These are phyloP conservation scores for Ceratocystis ficicola DNA, from an alignment of 2,329 filamentous ascomycete species.

Conservation along the genomic window DNA sequence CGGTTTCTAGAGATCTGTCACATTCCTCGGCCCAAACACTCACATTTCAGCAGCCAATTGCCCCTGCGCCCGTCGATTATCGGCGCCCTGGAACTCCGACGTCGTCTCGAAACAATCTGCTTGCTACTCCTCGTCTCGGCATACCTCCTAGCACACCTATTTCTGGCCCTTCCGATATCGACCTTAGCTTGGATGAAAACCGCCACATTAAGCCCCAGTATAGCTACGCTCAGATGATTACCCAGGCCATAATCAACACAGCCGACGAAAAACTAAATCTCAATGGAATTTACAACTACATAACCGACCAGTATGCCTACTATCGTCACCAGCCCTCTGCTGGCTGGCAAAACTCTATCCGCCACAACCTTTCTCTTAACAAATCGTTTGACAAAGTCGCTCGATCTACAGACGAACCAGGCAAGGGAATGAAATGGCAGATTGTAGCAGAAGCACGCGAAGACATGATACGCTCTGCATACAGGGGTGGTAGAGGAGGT, in stretches of 20 bases:
- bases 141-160: conserved; percentile 19
- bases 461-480: conserved; percentile 69
- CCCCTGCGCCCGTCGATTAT: conserved; percentile 48
- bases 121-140: conserved; percentile 17
- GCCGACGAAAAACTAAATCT: conserved; percentile 80
- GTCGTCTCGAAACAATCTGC: conserved; percentile 24
- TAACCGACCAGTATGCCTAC: conserved; percentile 82
- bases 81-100: conserved; percentile 49
- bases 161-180: conserved; percentile 42
- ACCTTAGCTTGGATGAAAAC: conserved; percentile 70
- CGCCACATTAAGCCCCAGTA: conserved; percentile 90
- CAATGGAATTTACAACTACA: conserved; percentile 86
- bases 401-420: conserved; percentile 83
- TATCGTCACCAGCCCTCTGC: conserved; percentile 65
- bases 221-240: conserved; percentile 94
- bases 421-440: conserved; percentile 99
- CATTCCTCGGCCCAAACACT: conserved; percentile 21
- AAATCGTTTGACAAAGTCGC: conserved; percentile 91
- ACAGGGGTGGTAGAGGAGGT: conserved; percentile 48
- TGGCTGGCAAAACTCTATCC: conserved; percentile 98
- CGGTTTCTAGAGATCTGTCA: conserved; percentile 14
- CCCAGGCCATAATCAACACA: conserved; percentile 83
- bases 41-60: conserved; percentile 37
- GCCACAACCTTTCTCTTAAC: conserved; percentile 89
- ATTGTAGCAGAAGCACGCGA: conserved; percentile 74